Percentiles rank a stretch among this genome's conserved stretches.
Evolutionary conservation across 306 rosid genomes (phyloP).

Genomic region (Oxytropis ochrocephala): DNA sequence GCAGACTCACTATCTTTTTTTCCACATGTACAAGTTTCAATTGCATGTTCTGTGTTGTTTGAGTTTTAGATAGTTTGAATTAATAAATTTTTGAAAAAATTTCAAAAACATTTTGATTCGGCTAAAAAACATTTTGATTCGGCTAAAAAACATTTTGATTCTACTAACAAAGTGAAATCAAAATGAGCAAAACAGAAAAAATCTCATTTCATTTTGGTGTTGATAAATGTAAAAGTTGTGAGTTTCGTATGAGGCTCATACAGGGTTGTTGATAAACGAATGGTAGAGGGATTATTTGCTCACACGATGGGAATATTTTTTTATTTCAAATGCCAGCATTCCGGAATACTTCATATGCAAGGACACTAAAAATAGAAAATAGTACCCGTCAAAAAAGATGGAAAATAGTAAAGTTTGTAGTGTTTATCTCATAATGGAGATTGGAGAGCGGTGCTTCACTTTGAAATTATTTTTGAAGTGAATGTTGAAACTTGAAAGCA

Average conservation of each 20-base stretch:
- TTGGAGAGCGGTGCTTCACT: neutral
- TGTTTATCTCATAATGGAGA: neutral
- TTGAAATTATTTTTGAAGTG: neutral
- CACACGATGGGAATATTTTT: too few relatives aligned
- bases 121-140: neutral
- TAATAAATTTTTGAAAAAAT: too few relatives aligned
- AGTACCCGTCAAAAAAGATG: too few relatives aligned
- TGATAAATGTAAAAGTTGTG: too few relatives aligned
- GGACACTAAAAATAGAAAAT: neutral
- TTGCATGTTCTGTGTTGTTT: neutral
- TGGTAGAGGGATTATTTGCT: too few relatives aligned
- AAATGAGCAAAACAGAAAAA: neutral
- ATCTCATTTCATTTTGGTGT: neutral
- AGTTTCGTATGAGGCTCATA: too few relatives aligned
- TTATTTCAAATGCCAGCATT: too few relatives aligned
- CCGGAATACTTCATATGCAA: neutral
- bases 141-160: too few relatives aligned
- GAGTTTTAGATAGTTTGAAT: neutral
- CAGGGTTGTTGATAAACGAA: too few relatives aligned
- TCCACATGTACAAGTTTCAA: neutral
- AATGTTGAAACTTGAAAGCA: too few relatives aligned
- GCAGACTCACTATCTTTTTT: neutral
- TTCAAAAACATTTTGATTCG: neutral
- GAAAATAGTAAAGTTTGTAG: neutral
- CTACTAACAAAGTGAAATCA: neutral